Percentiles rank a stretch among this genome's conserved stretches.
These are phyloP conservation scores for Myrmaecium sp. DNA, from an alignment of 2,329 filamentous ascomycete species.

Conservation along the genomic window DNA sequence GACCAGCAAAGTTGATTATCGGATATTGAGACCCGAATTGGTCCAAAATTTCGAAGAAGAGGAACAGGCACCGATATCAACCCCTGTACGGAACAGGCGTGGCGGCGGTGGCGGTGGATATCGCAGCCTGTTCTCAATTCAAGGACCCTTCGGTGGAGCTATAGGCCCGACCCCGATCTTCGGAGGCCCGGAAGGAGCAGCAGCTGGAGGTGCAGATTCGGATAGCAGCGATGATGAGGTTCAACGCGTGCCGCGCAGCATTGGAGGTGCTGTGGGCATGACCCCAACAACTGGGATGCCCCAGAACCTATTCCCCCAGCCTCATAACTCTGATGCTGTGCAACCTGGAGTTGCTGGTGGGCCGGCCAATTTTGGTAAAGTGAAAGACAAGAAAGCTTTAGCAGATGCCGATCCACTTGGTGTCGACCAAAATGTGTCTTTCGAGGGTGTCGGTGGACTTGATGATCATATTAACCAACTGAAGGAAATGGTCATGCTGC, in stretches of 20 bases:
- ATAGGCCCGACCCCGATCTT: conserved; percentile 56
- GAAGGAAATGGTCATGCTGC: conserved; percentile 96
- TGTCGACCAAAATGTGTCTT: conserved; percentile 81
- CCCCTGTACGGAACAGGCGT: conserved; percentile 51
- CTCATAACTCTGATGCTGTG: conserved; percentile 39
- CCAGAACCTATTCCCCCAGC: conserved; percentile 35
- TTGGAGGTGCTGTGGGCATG: conserved; percentile 47
- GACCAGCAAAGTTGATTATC: conserved; percentile 66
- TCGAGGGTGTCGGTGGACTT: conserved; percentile 83
- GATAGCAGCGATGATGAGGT: conserved; percentile 95
- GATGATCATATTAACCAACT: conserved; percentile 90
- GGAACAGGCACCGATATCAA: conserved; percentile 48
- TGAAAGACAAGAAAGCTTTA: conserved; percentile 81
- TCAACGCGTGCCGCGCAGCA: conserved; percentile 37
- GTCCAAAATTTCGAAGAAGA: conserved; percentile 59
- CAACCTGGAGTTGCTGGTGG: conserved; percentile 39
- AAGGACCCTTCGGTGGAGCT: conserved; percentile 82
- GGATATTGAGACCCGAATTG: conserved; percentile 61
- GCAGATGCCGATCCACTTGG: conserved; percentile 91
- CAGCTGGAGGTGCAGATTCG: conserved; percentile 67
- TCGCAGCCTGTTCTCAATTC: conserved; percentile 72
- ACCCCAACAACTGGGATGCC: conserved; percentile 35
- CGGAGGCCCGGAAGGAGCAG: conserved; percentile 56
- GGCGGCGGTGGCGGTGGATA: conserved; percentile 48
- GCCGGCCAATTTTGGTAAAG: conserved; percentile 74